phyloP scores from a whole-genome alignment of 2,329 filamentous ascomycete species.

The Colletotrichum zoysiae region DNA sequence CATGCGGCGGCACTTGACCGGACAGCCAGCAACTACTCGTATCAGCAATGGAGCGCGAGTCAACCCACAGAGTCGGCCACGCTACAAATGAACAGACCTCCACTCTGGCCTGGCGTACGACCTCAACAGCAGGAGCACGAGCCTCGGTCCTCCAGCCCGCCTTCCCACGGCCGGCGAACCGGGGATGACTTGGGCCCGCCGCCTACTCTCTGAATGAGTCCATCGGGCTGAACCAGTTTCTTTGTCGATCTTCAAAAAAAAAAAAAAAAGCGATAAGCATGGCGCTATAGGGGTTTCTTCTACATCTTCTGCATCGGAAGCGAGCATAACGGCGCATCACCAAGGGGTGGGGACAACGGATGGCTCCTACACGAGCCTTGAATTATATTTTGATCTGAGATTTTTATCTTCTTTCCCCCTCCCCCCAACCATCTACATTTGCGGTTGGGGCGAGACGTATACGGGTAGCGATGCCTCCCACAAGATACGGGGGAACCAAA shows the following conservation, averaged over 20 bases:
- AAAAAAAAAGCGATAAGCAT: slow-evolving; percentile 33
- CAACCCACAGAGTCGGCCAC: slow-evolving; percentile 27
- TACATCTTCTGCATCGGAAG: slow-evolving; percentile 25
- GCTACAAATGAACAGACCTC: slow-evolving; percentile 52
- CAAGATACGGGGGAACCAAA: slow-evolving; percentile 1
- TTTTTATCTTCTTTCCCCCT: background rate
- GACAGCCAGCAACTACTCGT: slow-evolving; percentile 39
- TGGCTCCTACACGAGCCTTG: slow-evolving; percentile 27
- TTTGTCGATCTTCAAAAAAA: slow-evolving; percentile 17
- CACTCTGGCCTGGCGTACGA: slow-evolving; percentile 58
- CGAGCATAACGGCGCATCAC: slow-evolving; percentile 31
- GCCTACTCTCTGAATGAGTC: slow-evolving; percentile 19
- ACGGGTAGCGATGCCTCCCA: background rate
- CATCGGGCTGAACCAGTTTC: slow-evolving; percentile 3
- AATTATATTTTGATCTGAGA: slow-evolving; percentile 6
- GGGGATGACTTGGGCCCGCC: slow-evolving; percentile 44
- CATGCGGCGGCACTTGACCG: slow-evolving; percentile 25
- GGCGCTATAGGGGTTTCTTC: slow-evolving; percentile 25
- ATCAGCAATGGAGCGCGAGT: slow-evolving; percentile 7
- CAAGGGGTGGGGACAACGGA: slow-evolving; percentile 15
- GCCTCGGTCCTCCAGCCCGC: slow-evolving; percentile 16
- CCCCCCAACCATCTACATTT: slow-evolving; percentile 18
- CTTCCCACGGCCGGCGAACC: slow-evolving; percentile 40
- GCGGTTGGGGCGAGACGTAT: slow-evolving; percentile 11
- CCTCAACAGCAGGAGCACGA: slow-evolving; percentile 50